These are phyloP conservation scores for Phytophthora podocarpi DNA, from an alignment of 352 stramenopile genomes.

Conservation along the genomic window DNA sequence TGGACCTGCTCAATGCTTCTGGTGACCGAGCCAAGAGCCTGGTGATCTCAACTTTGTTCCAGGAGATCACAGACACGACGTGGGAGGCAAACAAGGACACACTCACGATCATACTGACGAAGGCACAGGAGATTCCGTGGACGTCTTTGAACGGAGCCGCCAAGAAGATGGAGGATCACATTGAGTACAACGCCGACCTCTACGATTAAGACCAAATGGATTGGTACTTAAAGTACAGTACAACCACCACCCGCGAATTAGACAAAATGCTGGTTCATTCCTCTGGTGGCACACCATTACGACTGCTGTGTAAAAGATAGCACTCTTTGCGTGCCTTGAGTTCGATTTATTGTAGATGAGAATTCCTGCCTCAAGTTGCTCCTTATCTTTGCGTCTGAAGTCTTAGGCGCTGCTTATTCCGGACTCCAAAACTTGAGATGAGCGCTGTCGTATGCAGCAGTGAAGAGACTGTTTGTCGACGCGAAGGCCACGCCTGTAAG, in stretches of 20 bases:
- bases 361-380: constrained; percentile 12
- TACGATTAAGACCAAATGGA: constrained; percentile 58
- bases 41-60: constrained; percentile 74
- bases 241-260: not conserved
- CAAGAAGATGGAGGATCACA: constrained; percentile 85
- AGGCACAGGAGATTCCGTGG: constrained; percentile 62
- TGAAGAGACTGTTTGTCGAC: constrained; percentile 56
- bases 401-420: constrained; percentile 35
- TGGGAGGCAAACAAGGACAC: constrained; percentile 68
- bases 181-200: constrained; percentile 84
- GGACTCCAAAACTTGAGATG: constrained; percentile 76
- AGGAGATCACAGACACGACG: constrained; percentile 62
- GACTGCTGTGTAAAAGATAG: not conserved
- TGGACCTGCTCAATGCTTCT: constrained; percentile 57
- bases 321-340: constrained; percentile 9
- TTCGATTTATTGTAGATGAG: constrained; percentile 32
- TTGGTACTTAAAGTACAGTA: too few relatives aligned
- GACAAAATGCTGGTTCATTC: not conserved
- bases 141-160: constrained; percentile 82
- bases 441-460: constrained; percentile 63
- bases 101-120: constrained; percentile 74
- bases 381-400: constrained; percentile 9
- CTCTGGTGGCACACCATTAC: not conserved
- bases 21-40: constrained; percentile 63
- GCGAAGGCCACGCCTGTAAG: constrained; percentile 63